phyloP scores from a whole-genome alignment of 371 early-diverging fungal genomes.

The Syncephalis plumigaleata region DNA sequence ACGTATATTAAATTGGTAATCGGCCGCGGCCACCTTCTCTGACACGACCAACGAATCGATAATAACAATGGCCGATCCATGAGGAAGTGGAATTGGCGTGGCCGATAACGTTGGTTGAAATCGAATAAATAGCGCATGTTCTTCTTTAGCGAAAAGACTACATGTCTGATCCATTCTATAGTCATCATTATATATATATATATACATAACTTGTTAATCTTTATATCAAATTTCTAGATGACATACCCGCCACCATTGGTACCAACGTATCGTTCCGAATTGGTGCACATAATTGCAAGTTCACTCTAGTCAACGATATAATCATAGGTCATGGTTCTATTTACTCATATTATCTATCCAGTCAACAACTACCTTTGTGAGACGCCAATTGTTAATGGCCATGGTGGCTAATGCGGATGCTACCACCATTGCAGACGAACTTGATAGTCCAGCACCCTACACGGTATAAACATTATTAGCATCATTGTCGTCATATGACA shows the following conservation, averaged over 20 bases:
- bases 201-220: too few species aligned
- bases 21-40: slow-evolving; percentile 80
- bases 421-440: slow-evolving; percentile 72
- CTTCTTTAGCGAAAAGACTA: slow-evolving; percentile 57
- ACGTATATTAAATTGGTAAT: slow-evolving; percentile 79
- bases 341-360: slow-evolving; percentile 59
- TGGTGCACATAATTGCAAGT: too few species aligned
- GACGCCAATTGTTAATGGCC: slow-evolving; percentile 22
- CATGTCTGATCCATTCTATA: slow-evolving; percentile 81
- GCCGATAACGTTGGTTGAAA: slow-evolving; percentile 63
- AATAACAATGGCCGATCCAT: slow-evolving; percentile 57
- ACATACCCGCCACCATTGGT: slow-evolving; percentile 55
- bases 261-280: slow-evolving; percentile 64
- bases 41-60: slow-evolving; percentile 77
- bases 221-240: too few species aligned
- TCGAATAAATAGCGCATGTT: slow-evolving; percentile 63
- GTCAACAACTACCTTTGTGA: slow-evolving; percentile 20
- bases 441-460: slow-evolving; percentile 66
- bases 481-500: too few species aligned
- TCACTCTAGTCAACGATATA: too few species aligned
- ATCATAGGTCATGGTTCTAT: too few species aligned
- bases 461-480: too few species aligned
- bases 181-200: neutral
- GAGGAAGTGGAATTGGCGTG: slow-evolving; percentile 37
- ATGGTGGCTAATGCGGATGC: slow-evolving; percentile 53